phyloP scores from a whole-genome alignment of 495 filamentous ascomycete species.

The Bathelium albidoporum region DNA sequence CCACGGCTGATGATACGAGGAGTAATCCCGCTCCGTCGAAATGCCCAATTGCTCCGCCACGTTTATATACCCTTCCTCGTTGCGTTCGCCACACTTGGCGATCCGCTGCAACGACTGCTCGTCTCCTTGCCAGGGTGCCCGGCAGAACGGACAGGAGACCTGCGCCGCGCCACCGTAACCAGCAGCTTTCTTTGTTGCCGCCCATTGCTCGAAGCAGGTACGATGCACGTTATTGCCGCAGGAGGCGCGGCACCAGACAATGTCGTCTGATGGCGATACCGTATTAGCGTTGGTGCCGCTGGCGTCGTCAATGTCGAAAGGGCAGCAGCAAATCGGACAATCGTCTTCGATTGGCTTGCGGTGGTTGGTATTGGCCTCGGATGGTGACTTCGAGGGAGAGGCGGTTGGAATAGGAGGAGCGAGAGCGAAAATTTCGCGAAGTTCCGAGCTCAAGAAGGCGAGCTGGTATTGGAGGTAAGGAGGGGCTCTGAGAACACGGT shows the following conservation, averaged over 20 bases:
- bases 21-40: conserved; percentile 17
- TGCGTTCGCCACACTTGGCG: conserved; percentile 11
- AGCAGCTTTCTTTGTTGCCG: conserved; percentile 38
- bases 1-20: conserved; percentile 17
- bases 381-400: conserved; percentile 19
- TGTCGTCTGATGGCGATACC: conserved; percentile 10
- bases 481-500: conserved; percentile 54
- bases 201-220: conserved; percentile 63
- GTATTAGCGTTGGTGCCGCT: conserved; percentile 9
- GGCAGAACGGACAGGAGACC: conserved; percentile 60
- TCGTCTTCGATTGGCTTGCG: conserved; percentile 59
- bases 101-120: conserved; percentile 36
- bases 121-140: conserved; percentile 52
- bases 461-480: conserved; percentile 61
- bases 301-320: conserved; percentile 48
- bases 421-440: conserved; percentile 47
- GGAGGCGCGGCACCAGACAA: conserved; percentile 60
- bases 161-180: conserved; percentile 18
- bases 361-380: conserved; percentile 32
- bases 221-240: conserved; percentile 76
- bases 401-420: conserved; percentile 39
- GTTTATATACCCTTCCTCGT: conserved; percentile 24
- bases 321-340: conserved; percentile 70
- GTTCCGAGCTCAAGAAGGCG: conserved; percentile 56
- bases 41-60: conserved; percentile 22